Base-by-base conservation (phyloP, 345 rosid genomes). In the Bruguiera sexangula region DNA sequence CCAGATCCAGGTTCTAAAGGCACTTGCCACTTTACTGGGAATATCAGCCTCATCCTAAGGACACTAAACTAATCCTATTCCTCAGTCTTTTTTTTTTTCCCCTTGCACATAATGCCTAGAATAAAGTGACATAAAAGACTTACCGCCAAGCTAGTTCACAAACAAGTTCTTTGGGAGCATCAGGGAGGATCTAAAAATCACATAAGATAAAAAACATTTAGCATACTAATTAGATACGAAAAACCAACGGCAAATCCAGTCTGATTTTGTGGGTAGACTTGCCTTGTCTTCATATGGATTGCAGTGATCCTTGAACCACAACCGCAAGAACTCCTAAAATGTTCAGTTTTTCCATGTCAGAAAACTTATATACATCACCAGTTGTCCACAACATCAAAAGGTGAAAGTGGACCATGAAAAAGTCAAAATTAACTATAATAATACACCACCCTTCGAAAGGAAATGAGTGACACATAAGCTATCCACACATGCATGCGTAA, bases 221-320 rank as follows among this genome's bases (percentile, higher is more conserved):
- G 26, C 3, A 24, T 55, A n/a, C 1, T 22, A 22, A 22, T 21
- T 26, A 55, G 15, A 55, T 24, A 31, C 30, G 10, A 1, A 56
- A 56, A 24, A 21, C 2, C 29, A 24, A 13, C 3, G 5, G 19
- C 50, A 56, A 24, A 56, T n/a, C 60, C 60, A 56, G 4, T 21
- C 31, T 56, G 29, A 56, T 3, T 22, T 56, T 56, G 19, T 10
- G 26, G 11, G 60, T 10, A 8, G 64, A 70, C 64, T 72, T 81
- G 82, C 99, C 96, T 92, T 74, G 51, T 92, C 99, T 76, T 92
- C 84, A 43, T 95, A 95, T 3, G 97, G 99, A 82, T 95, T 82
- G 81, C 93, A 92, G 79, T 88, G 85, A 80, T 87, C 82, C 76
- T 78, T 89, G 70, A 95, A 95, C 97, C 99, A 95, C 76, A 95